Percentiles rank a stretch among this genome's conserved stretches.
phyloP scores from a whole-genome alignment of 257 asterid genomes.

The Solanum dulcamara region DNA sequence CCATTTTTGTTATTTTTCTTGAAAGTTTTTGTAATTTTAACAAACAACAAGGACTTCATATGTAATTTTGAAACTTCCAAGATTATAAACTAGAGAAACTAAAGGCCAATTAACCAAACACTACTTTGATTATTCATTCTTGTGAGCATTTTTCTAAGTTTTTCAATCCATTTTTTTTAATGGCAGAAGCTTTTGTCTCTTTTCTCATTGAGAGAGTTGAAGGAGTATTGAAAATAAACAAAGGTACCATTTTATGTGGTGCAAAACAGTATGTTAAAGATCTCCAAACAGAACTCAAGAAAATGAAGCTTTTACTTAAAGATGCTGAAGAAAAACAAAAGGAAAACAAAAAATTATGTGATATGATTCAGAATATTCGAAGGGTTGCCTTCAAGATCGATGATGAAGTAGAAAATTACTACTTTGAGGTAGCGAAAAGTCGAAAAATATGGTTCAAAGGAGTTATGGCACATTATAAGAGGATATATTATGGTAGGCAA shows the following conservation, averaged over 20 bases:
- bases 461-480: neutral
- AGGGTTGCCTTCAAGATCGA: neutral
- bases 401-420: neutral
- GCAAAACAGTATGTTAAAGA: neutral
- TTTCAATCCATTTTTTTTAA: neutral
- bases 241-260: neutral
- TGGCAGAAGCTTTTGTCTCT: neutral
- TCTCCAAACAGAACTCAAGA: neutral
- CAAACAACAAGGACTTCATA: neutral
- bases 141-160: neutral
- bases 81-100: neutral
- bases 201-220: neutral
- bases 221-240: neutral
- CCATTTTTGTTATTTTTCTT: neutral
- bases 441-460: neutral
- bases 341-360: neutral
- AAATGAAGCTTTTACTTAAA: neutral
- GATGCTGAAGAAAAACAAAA: neutral
- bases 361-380: neutral
- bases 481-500: neutral
- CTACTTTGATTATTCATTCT: neutral
- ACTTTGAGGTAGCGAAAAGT: neutral
- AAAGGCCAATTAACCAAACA: neutral
- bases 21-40: neutral
- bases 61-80: neutral